Evolutionary conservation across 495 filamentous ascomycete species (phyloP), one percentile per base, ranked within the genome.

Genomic region (Xylaria telfairii): DNA sequence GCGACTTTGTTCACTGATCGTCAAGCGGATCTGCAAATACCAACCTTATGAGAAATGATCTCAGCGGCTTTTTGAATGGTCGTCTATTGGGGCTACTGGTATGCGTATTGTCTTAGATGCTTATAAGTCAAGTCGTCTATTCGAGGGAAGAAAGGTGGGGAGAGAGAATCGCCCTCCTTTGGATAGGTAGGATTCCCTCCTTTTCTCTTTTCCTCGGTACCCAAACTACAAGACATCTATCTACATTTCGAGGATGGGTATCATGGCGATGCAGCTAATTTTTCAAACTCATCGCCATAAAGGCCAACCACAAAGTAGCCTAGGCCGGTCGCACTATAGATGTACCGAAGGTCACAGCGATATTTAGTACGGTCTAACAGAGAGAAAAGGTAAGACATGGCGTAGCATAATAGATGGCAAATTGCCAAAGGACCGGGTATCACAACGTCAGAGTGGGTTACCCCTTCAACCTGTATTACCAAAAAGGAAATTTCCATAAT

Each of bases 401-500:
- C 51, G 26, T 28, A 28, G 12, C 26, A 54, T 17, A 17, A n/a
- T n/a, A 24, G 21, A 49, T n/a, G n/a, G n/a, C n/a, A n/a, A n/a
- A n/a, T n/a, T n/a, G n/a, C n/a, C n/a, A n/a, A n/a, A n/a, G n/a
- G n/a, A n/a, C n/a, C n/a, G n/a, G n/a, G n/a, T n/a, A n/a, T 37
- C 34, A 4, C 34, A 37, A 37, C 34, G 4, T 7, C 21, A 51
- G 21, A 1, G 21, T 26, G 9, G 21, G 47, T n/a, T 49, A 21
- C 47, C 4, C 4, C 13, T 26, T 51, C 21, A 51, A 12, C 4
- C 51, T 54, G 26, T 54, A 54, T 54, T 54, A 17, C 51, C 51
- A 30, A 54, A 54, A 21, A 24, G 51, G 51, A 54, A 54, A 54
- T 54, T 54, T 4, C 51, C 51, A 17, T 54, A 54, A 54, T 54